phyloP scores from a whole-genome alignment of 2,329 filamentous ascomycete species.

The Triangularia verruculosa region DNA sequence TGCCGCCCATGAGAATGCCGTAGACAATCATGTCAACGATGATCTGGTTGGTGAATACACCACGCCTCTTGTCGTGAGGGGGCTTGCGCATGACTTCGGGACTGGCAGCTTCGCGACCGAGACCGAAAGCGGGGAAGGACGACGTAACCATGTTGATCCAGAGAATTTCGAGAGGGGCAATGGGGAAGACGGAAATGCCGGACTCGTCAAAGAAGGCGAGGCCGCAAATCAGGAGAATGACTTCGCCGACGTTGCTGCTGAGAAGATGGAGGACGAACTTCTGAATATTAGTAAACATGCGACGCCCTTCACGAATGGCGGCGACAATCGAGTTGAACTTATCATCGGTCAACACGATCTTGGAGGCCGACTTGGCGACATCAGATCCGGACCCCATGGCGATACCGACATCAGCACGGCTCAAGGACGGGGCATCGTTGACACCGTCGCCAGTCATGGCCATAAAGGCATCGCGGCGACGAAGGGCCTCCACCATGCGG shows the following conservation, averaged over 20 bases:
- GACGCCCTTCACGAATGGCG: constrained; percentile 76
- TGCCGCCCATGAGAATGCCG: constrained; percentile 71
- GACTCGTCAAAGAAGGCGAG: constrained; percentile 73
- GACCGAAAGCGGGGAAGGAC: constrained; percentile 81
- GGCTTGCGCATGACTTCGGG: constrained; percentile 76
- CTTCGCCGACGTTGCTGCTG: constrained; percentile 79
- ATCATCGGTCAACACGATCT: constrained; percentile 82
- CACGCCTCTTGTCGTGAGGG: constrained; percentile 65
- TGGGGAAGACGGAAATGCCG: constrained; percentile 76
- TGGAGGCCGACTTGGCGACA: constrained; percentile 77
- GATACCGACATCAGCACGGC: constrained; percentile 79
- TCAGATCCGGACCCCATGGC: constrained; percentile 88
- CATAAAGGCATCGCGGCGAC: constrained; percentile 71
- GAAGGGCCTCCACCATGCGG: constrained; percentile 84
- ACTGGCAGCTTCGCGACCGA: constrained; percentile 74
- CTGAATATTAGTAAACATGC: constrained; percentile 87
- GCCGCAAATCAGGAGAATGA: constrained; percentile 75
- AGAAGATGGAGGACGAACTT: constrained; percentile 82
- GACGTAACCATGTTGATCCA: constrained; percentile 96
- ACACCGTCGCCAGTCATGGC: constrained; percentile 90
- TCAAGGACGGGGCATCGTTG: constrained; percentile 80
- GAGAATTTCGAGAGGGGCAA: constrained; percentile 81
- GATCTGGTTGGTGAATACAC: constrained; percentile 76
- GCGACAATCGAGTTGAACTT: constrained; percentile 85
- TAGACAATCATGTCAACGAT: constrained; percentile 78